Evolutionary conservation across 2,329 filamentous ascomycete species (phyloP), one percentile per base, ranked within the genome.

Genomic region (Balansia obtecta): DNA sequence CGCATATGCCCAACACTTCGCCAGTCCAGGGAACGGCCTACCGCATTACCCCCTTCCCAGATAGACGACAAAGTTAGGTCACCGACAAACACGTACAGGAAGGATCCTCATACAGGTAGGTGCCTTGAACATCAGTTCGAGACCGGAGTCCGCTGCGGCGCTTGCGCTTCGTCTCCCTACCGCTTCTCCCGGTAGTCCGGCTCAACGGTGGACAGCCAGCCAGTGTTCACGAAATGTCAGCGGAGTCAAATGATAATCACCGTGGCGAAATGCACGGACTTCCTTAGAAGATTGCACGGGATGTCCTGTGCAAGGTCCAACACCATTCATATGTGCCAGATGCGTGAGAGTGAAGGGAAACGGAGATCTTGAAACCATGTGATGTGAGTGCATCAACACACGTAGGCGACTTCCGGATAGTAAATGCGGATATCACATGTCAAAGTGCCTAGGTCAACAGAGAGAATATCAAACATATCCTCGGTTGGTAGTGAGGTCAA

Each of bases 251-350:
- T 11, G 38, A 34, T 33, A 27, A 48, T 34, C 38, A 42, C 10
- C 47, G 32, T 16, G 47, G 47, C 13, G 27, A 43, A 12, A 49
- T 49, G 10, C 47, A 49, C 40, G 47, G 44, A 33, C 39, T 49
- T 37, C 15, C 16, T 9, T 49, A 43, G 44, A 22, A 11, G 27
- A 41, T 37, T 37, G 18, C 39, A 41, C 3, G 12, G 10, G 39
- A 9, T 7, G 27, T 8, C 27, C 15, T 42, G 16, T 42, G 9
- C 18, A 20, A 4, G 13, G 15, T 18, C 2, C 2, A 18, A 18
- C 16, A 9, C 11, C 12, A 7, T 15, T 13, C 37, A 16, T 38
- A 7, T 9, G 16, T 22, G 22, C 42, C 4, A 20, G 40, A 27
- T 18, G 6, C 3, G 11, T 10, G 18, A 16, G n/a, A 18, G 39